Base-by-base conservation (phyloP, 129 eudicot species). In the Gnaphalium uliginosum region DNA sequence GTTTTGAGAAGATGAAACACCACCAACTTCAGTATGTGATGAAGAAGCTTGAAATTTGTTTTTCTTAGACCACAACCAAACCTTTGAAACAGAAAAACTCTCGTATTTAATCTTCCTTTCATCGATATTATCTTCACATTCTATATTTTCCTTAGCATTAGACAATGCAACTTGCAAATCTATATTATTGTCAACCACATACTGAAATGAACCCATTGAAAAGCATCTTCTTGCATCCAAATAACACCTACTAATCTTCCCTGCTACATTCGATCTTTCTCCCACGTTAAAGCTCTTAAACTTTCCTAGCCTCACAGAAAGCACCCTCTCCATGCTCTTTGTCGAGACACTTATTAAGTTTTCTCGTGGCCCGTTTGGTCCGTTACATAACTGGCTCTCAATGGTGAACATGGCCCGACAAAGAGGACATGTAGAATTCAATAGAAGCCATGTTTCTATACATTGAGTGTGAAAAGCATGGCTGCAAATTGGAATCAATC, bases 401-500 rank as follows among this genome's bases (percentile, higher is more conserved):
- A 7, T 17, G 22, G 59, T 21, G 4, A 83, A 76, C 22, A 68
- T 77, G 26, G 69, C 81, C 58, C 94, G 71, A 64, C 94, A 88
- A 57, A 86, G 85, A 22, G 94, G 90, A 79, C 94, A 88, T 5
- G 90, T 88, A 18, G 90, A 81, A 73, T 88, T 83, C 11, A 90
- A 86, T 51, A 86, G 32, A 19, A 88, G 81, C 94, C 94, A 88
- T 4, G 94, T 81, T 9, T 88, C 94, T 66, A 88, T 86, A 32
- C 94, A 88, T 51, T 71, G 57, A n/a, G 84, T 84, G 60, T 88
- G 90, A 58, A 88, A 86, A 64, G 90, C 90, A 79, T 86, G 94
- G 74, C 88, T 81, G 64, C 90, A 83, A 24, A 56, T 29, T 9
- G 90, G 90, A 41, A 88, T 81, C 73, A 86, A 76, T 46, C 84